Percentiles rank a stretch among this genome's conserved stretches.
Conservation (phyloP, 768 basidiomycete species). For the Candolleomyces eurysporus region DNA sequence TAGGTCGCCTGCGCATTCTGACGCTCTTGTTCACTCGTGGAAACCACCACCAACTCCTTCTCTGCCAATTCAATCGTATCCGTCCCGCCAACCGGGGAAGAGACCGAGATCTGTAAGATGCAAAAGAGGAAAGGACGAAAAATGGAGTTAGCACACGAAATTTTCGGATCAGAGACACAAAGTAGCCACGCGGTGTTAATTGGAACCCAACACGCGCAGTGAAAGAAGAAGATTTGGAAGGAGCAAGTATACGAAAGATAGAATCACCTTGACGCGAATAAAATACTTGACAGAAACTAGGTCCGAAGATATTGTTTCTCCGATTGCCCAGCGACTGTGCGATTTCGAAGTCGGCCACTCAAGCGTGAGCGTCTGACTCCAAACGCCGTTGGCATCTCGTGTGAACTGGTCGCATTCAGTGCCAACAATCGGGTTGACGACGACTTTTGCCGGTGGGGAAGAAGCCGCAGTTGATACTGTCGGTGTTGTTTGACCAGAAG, state of each 20-base stretch:
- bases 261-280: slow-evolving; percentile 63
- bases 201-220: slow-evolving; percentile 9
- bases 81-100: slow-evolving; percentile 52
- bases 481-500: slow-evolving; percentile 1
- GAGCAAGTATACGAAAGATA: slow-evolving; percentile 6
- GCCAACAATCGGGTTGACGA: slow-evolving; percentile 53
- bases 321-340: slow-evolving; percentile 73
- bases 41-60: slow-evolving; percentile 62
- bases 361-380: slow-evolving; percentile 63
- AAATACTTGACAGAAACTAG: slow-evolving; percentile 68
- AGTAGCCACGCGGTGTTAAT: slow-evolving; percentile 8
- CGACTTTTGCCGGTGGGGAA: slow-evolving; percentile 31
- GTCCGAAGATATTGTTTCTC: slow-evolving; percentile 70
- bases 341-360: slow-evolving; percentile 73
- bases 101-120: slow-evolving; percentile 39
- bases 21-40: slow-evolving; percentile 69
- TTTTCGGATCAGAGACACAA: slow-evolving; percentile 5
- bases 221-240: slow-evolving; percentile 7
- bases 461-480: slow-evolving; percentile 10
- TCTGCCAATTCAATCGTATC: slow-evolving; percentile 72
- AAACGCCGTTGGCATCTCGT: slow-evolving; percentile 54
- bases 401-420: slow-evolving; percentile 61
- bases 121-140: slow-evolving; percentile 1
- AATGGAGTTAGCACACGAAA: slow-evolving; percentile 7
- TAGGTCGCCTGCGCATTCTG: slow-evolving; percentile 62